phyloP scores from a whole-genome alignment of 106 monocot species.

The Dendrobium huoshanense region DNA sequence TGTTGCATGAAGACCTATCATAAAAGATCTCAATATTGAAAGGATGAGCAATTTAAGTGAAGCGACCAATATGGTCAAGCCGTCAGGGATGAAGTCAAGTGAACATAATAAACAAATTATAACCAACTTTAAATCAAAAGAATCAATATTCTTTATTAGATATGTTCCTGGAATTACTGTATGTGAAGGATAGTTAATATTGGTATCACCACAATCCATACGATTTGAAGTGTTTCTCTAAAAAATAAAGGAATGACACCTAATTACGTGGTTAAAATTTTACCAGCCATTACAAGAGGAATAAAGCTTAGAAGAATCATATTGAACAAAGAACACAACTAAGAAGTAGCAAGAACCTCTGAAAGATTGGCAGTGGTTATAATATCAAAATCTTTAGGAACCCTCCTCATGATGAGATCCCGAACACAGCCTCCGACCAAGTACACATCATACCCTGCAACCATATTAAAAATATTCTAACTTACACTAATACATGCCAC shows the following conservation, averaged over 20 bases:
- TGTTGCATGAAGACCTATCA: no score
- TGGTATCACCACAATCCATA: no score
- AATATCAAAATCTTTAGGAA: conserved; percentile 93
- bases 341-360: conserved; percentile 40
- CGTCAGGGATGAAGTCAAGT: no score
- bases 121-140: no score
- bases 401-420: conserved; percentile 73
- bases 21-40: no score
- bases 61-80: no score
- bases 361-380: conserved; percentile 83
- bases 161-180: no score
- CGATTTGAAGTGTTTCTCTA: not conserved
- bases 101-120: no score
- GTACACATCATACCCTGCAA: conserved; percentile 84
- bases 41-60: no score
- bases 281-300: not conserved
- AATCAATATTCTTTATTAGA: no score
- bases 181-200: no score
- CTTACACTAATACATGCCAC: not conserved
- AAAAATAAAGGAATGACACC: not conserved
- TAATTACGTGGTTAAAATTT: not conserved
- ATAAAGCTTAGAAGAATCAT: not conserved
- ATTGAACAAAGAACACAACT: not conserved
- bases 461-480: not conserved
- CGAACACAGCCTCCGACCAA: conserved; percentile 92